phyloP scores from a whole-genome alignment of 441 rosid species.

The Gossypium lobatum region DNA sequence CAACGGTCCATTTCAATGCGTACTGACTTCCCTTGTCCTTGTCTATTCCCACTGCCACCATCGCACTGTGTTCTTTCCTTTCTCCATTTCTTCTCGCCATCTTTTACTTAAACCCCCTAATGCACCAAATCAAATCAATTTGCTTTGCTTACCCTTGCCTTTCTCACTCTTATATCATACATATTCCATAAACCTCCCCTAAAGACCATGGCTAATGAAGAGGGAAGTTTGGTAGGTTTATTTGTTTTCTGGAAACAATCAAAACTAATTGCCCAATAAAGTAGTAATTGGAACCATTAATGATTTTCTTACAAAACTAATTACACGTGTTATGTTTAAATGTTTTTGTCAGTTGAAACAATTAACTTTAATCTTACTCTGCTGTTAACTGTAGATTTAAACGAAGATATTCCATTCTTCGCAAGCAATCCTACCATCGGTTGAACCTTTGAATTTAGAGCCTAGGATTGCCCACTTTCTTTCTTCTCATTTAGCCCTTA shows the following conservation, averaged over 20 bases:
- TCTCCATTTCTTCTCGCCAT: slow-evolving; percentile 27
- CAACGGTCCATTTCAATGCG: slow-evolving; percentile 78
- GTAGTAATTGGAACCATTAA: neutral
- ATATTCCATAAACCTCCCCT: neutral
- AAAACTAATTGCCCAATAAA: neutral
- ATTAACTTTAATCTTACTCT: neutral
- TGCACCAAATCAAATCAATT: neutral
- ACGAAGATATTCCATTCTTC: neutral
- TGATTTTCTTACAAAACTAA: neutral
- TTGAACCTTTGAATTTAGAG: neutral
- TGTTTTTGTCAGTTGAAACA: neutral
- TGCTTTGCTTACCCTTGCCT: neutral
- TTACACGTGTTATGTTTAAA: neutral
- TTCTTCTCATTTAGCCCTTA: neutral
- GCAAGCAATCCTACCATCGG: neutral
- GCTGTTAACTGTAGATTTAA: neutral
- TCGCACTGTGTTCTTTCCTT: slow-evolving; percentile 30
- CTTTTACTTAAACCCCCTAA: neutral
- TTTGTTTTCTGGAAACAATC: neutral
- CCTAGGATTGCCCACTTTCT: neutral
- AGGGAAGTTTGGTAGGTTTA: neutral
- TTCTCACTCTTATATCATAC: neutral
- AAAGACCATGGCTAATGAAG: neutral
- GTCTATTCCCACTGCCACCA: slow-evolving; percentile 71
- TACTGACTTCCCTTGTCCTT: slow-evolving; percentile 75